Conservation (phyloP, 805 yeast genomes). For the Yamadazyma sp. region DNA sequence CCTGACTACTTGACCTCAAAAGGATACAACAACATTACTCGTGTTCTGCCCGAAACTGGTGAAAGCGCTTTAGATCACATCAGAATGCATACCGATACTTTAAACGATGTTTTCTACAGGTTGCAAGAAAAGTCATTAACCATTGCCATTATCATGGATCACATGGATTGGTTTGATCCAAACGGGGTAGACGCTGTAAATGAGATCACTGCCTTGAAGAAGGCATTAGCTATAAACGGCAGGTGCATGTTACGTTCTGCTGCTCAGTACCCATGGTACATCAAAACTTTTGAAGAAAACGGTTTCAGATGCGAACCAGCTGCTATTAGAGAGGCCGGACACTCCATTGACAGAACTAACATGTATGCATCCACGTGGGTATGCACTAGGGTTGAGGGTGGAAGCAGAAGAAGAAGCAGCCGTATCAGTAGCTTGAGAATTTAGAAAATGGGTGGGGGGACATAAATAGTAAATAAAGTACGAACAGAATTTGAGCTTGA, state of each 20-base stretch:
- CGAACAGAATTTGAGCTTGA: too few relatives aligned
- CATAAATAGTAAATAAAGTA: too few relatives aligned
- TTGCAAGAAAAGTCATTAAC: constrained; percentile 62
- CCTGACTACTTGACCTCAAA: constrained; percentile 69
- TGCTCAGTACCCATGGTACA: constrained; percentile 74
- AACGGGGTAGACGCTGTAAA: constrained; percentile 58
- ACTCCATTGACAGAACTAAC: constrained; percentile 74
- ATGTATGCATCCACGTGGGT: constrained; percentile 92
- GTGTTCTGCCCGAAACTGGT: constrained; percentile 23
- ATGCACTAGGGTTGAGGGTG: constrained; percentile 50
- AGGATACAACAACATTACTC: constrained; percentile 52
- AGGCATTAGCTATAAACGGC: constrained; percentile 65
- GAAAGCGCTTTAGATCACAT: constrained; percentile 63
- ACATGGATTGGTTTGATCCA: constrained; percentile 88
- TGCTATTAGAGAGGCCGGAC: constrained; percentile 62
- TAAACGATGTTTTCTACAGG: constrained; percentile 72
- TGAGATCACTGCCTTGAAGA: constrained; percentile 64
- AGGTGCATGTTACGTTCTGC: constrained; percentile 78
- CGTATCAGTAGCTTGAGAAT: constrained; percentile 50
- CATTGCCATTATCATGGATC: constrained; percentile 84
- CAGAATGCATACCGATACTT: constrained; percentile 75
- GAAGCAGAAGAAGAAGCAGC: constrained; percentile 24
- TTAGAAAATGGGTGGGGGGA: constrained; percentile 12
- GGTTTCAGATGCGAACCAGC: constrained; percentile 73
- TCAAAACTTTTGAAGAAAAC: constrained; percentile 58